Evolutionary conservation across 164 flowering plant species (phyloP).

Genomic region (Vitis rotundifolia): DNA sequence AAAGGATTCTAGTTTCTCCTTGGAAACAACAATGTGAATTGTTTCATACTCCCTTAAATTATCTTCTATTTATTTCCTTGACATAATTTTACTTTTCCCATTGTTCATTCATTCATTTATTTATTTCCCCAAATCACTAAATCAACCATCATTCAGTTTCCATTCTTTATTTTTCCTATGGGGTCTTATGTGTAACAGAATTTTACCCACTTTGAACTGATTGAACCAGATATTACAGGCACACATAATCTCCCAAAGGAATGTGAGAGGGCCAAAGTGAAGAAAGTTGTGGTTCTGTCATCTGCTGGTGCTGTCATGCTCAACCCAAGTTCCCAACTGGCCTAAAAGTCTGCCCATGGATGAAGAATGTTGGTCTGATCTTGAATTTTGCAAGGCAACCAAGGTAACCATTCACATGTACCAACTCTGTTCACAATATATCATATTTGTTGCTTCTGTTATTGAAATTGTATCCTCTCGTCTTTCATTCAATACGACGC

Average conservation of each 20-base stretch:
- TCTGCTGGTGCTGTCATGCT: conserved; percentile 17
- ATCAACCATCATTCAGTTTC: not conserved
- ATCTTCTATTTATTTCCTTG: too few species aligned
- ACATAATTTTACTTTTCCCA: too few species aligned
- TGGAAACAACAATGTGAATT: too few species aligned
- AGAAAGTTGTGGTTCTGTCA: conserved; percentile 25
- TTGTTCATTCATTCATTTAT: too few species aligned
- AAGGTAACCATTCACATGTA: conserved; percentile 3
- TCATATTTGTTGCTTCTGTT: too few species aligned
- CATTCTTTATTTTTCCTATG: not conserved
- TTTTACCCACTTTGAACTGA: conserved; percentile 5
- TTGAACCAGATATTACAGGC: conserved; percentile 29
- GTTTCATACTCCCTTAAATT: too few species aligned
- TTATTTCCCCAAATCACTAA: too few species aligned
- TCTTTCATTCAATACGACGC: too few species aligned
- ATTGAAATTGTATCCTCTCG: too few species aligned
- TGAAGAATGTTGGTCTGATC: conserved; percentile 28
- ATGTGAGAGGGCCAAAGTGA: conserved; percentile 15
- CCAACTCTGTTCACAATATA: too few species aligned
- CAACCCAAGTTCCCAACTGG: conserved; percentile 14
- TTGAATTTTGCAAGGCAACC: conserved; percentile 15
- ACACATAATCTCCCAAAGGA: conserved; percentile 25
- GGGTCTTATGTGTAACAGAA: conserved; percentile 3
- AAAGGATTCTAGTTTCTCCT: too few species aligned
- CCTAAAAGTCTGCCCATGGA: conserved; percentile 22